A percentile compares a stretch with the other conserved stretches of the same genome.
Conservation (phyloP, 495 filamentous ascomycete species). For the Friedmanniomyces simplex region DNA sequence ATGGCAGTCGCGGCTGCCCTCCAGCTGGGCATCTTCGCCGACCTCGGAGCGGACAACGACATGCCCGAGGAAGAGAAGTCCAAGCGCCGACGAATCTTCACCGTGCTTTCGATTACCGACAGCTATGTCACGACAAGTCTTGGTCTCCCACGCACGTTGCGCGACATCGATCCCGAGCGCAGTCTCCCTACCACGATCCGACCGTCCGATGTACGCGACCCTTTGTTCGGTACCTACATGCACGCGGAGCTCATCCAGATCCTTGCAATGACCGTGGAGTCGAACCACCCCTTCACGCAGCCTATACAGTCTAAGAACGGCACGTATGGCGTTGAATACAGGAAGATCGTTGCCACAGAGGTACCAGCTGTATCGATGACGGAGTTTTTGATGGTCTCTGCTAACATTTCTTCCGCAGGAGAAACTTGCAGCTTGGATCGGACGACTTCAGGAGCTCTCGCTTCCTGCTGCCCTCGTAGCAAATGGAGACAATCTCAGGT, state of each 20-base stretch:
- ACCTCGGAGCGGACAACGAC: neutral
- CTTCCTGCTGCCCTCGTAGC: neutral
- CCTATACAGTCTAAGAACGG: constrained; percentile 17
- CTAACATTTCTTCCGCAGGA: neutral
- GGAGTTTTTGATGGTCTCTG: too few species aligned
- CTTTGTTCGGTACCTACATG: constrained; percentile 11
- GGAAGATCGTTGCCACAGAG: constrained; percentile 11
- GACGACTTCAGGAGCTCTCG: neutral
- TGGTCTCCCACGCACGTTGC: constrained; percentile 12
- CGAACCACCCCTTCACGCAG: constrained; percentile 12
- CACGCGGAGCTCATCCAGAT: constrained; percentile 14
- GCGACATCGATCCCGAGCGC: constrained; percentile 11
- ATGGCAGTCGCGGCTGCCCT: constrained; percentile 15
- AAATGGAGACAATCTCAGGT: neutral
- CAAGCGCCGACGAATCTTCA: constrained; percentile 5
- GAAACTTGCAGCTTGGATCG: constrained; percentile 11
- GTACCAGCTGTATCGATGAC: neutral
- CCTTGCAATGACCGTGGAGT: constrained; percentile 10
- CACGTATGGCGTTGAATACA: constrained; percentile 14
- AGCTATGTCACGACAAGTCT: constrained; percentile 12
- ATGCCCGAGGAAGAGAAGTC: constrained; percentile 1
- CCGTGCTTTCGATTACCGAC: constrained; percentile 14
- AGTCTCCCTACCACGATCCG: neutral
- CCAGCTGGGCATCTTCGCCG: constrained; percentile 10
- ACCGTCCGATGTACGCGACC: neutral